These are phyloP conservation scores for Rubroboletus pulcherrimus DNA, from an alignment of 768 basidiomycete genomes.

Conservation along the genomic window DNA sequence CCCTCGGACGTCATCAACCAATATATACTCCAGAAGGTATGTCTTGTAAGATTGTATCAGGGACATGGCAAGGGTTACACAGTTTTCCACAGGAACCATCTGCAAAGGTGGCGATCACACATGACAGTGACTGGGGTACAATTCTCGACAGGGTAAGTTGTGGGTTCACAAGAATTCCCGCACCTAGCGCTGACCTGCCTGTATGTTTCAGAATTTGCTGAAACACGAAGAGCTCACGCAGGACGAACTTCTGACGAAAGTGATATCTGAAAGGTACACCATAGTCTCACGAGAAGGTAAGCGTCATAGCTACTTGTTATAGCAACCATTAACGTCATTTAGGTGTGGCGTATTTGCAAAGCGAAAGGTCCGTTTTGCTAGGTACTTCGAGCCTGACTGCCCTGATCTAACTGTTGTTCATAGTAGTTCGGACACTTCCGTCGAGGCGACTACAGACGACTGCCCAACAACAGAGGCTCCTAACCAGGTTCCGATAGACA, in stretches of 20 bases:
- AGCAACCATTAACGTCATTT: neutral
- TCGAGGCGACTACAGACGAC: neutral
- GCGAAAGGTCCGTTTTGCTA: slow-evolving; percentile 9
- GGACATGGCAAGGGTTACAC: neutral
- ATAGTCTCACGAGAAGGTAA: slow-evolving; percentile 9
- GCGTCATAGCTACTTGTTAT: neutral
- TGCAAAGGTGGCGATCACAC: slow-evolving; percentile 23
- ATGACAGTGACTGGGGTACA: slow-evolving; percentile 21
- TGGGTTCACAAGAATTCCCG: no score
- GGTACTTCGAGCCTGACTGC: neutral
- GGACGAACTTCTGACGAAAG: slow-evolving; percentile 7
- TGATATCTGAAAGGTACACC: slow-evolving; percentile 11
- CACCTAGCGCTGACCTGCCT: neutral
- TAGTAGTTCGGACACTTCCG: neutral
- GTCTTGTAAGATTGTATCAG: neutral
- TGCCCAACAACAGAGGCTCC: no score
- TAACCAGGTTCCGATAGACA: neutral
- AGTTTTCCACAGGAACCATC: slow-evolving; percentile 13
- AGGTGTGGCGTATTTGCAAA: slow-evolving; percentile 21
- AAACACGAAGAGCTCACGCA: slow-evolving; percentile 10
- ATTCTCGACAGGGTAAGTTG: slow-evolving; percentile 16
- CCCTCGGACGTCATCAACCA: slow-evolving; percentile 24
- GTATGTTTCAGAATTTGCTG: slow-evolving; percentile 6
- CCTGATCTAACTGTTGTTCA: neutral
- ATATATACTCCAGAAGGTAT: slow-evolving; percentile 21